A percentile compares a stretch with the other conserved stretches of the same genome.
phyloP scores from a whole-genome alignment of 1,284 basidiomycete genomes.

The Dichomitus squalens region DNA sequence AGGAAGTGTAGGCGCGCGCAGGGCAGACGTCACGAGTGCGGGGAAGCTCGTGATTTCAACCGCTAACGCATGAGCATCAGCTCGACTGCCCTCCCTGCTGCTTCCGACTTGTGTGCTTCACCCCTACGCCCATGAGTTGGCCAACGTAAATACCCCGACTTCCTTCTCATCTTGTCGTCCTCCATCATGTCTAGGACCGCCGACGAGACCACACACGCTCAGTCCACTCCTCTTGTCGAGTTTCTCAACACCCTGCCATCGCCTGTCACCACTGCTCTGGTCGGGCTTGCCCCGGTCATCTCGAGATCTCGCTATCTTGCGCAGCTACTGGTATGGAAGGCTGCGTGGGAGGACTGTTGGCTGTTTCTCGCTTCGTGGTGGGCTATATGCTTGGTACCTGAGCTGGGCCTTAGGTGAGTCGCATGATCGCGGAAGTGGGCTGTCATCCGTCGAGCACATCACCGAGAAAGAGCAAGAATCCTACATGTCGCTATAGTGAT shows the following conservation, averaged over 20 bases:
- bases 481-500: too few relatives aligned
- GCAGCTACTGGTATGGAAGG: conserved; percentile 67
- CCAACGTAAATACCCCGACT: background rate
- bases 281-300: conserved; percentile 61
- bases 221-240: conserved; percentile 40
- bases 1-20: too few relatives aligned
- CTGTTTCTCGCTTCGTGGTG: conserved; percentile 75
- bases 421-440: background rate
- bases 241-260: conserved; percentile 64
- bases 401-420: conserved; percentile 57
- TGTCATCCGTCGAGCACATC: background rate
- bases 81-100: background rate
- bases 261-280: conserved; percentile 57
- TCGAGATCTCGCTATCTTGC: conserved; percentile 45
- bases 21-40: conserved; percentile 6
- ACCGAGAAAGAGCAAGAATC: background rate
- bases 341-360: conserved; percentile 66
- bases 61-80: background rate
- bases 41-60: conserved; percentile 19
- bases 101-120: background rate
- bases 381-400: conserved; percentile 69
- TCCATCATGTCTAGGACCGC: conserved; percentile 25
- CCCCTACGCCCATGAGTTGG: background rate
- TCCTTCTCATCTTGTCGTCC: background rate
- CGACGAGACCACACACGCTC: conserved; percentile 10